phyloP scores from a whole-genome alignment of 805 yeast genomes.

The Pichia manshurica region DNA sequence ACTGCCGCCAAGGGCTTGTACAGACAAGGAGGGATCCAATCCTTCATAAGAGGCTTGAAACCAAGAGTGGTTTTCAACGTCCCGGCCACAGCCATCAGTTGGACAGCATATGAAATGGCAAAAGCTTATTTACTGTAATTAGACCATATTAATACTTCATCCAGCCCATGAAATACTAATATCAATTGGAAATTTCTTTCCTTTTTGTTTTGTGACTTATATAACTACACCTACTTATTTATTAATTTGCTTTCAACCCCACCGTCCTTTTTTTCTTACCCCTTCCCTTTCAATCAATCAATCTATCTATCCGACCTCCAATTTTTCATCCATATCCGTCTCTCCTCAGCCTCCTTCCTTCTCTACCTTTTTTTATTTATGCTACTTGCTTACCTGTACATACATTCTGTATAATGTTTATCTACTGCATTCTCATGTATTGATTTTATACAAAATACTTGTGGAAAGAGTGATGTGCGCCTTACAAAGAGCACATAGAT shows the following conservation, averaged over 20 bases:
- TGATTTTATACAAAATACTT: not conserved
- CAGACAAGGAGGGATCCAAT: constrained; percentile 50
- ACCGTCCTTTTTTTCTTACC: not conserved
- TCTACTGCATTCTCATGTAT: not conserved
- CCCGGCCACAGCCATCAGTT: constrained; percentile 93
- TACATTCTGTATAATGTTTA: not conserved
- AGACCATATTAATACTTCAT: too few relatives aligned
- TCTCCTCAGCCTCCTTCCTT: too few relatives aligned
- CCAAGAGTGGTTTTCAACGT: constrained; percentile 91
- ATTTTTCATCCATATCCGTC: too few relatives aligned
- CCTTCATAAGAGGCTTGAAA: constrained; percentile 78
- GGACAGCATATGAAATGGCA: constrained; percentile 98
- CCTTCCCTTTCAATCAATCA: not conserved
- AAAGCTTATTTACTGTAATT: constrained; percentile 52
- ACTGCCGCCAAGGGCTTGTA: constrained; percentile 69
- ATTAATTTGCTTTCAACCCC: too few relatives aligned
- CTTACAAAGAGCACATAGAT: too few relatives aligned
- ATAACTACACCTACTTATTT: too few relatives aligned
- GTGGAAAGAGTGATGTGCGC: too few relatives aligned
- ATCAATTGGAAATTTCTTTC: too few relatives aligned
- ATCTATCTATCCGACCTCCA: not conserved
- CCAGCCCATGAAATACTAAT: too few relatives aligned
- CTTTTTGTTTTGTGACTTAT: too few relatives aligned
- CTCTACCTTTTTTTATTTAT: not conserved
- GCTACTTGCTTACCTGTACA: not conserved